Evolutionary conservation across 768 basidiomycete genomes (phyloP).

Genomic region (Lentinula lateritia): DNA sequence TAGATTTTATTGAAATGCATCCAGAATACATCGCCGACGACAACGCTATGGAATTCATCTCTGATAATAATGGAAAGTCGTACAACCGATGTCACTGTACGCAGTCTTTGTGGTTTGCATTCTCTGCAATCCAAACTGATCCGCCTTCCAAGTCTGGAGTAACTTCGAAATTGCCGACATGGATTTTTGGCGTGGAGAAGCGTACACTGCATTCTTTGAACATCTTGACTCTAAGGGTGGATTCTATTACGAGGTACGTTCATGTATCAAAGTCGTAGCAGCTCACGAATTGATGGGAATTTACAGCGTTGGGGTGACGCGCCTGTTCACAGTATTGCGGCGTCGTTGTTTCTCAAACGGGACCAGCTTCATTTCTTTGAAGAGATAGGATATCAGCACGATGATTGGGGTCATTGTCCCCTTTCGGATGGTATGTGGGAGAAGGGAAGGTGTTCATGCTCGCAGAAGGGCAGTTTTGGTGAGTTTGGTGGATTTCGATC

Average conservation of each 20-base stretch:
- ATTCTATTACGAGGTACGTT: conserved; percentile 8
- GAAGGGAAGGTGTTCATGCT: conserved; percentile 59
- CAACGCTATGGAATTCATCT: conserved; percentile 58
- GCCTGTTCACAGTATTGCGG: conserved; percentile 80
- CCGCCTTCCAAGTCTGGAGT: conserved; percentile 40
- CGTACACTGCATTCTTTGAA: conserved; percentile 65
- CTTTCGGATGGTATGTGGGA: conserved; percentile 37
- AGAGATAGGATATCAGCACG: conserved; percentile 81
- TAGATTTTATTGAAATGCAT: conserved; percentile 50
- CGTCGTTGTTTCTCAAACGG: conserved; percentile 62
- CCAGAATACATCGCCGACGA: conserved; percentile 53
- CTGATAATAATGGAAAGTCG: conserved; percentile 40
- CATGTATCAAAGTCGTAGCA: background rate
- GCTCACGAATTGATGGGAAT: background rate
- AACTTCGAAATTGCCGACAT: conserved; percentile 71
- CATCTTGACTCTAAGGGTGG: conserved; percentile 57
- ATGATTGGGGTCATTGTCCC: conserved; percentile 71
- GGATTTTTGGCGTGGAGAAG: conserved; percentile 62
- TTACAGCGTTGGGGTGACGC: conserved; percentile 78
- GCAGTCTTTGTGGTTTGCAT: background rate
- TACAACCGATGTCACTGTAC: conserved; percentile 74
- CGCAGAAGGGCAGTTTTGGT: conserved; percentile 59
- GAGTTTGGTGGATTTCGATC: conserved; percentile 9
- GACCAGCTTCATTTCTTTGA: conserved; percentile 78
- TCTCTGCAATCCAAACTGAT: background rate